These are phyloP conservation scores for Myriosclerotinia duriaeana DNA, from an alignment of 2,329 filamentous ascomycete genomes.

Conservation along the genomic window DNA sequence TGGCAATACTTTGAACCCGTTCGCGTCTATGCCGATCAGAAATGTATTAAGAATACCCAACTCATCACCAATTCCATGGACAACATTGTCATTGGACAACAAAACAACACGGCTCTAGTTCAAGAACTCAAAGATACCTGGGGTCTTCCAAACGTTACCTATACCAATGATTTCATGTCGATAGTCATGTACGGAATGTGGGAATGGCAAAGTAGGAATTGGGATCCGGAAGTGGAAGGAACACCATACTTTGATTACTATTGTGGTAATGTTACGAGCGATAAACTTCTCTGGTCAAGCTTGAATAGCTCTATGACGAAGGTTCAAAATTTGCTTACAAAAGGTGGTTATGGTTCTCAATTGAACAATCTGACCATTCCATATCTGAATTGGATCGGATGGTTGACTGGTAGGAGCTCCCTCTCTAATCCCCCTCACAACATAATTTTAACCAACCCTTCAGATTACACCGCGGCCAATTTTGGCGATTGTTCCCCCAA, in stretches of 20 bases:
- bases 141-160: slow-evolving; percentile 47
- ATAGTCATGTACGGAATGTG: slow-evolving; percentile 47
- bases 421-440: background rate
- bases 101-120: slow-evolving; percentile 43
- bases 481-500: slow-evolving; percentile 30
- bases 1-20: slow-evolving; percentile 65
- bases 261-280: slow-evolving; percentile 55
- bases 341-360: slow-evolving; percentile 49
- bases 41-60: slow-evolving; percentile 65
- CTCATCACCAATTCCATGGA: slow-evolving; percentile 59
- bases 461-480: slow-evolving; percentile 10
- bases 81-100: slow-evolving; percentile 53
- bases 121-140: slow-evolving; percentile 53
- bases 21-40: slow-evolving; percentile 54
- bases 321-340: slow-evolving; percentile 48
- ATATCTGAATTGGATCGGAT: slow-evolving; percentile 58
- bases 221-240: slow-evolving; percentile 56
- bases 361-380: slow-evolving; percentile 47
- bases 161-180: slow-evolving; percentile 52
- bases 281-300: slow-evolving; percentile 57
- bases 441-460: background rate
- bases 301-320: slow-evolving; percentile 66
- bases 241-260: slow-evolving; percentile 50
- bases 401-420: slow-evolving; percentile 41
- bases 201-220: slow-evolving; percentile 56